Conservation (phyloP, 2,329 filamentous ascomycete species). For the Plectosphaerella sp. region DNA sequence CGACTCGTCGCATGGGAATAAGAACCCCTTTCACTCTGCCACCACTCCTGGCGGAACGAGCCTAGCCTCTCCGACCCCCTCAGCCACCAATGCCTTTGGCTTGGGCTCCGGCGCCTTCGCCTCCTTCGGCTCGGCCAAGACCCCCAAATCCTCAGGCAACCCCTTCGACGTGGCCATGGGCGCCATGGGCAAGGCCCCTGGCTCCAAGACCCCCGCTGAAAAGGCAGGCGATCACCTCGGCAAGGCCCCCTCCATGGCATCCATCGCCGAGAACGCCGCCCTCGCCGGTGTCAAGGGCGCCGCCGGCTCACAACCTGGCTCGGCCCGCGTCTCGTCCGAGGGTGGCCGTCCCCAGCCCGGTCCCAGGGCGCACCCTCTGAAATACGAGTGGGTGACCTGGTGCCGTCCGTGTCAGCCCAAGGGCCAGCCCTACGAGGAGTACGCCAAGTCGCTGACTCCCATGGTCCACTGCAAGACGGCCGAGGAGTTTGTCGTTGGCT, state of each 20-base stretch:
- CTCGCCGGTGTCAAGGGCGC: constrained; percentile 14
- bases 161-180: constrained; percentile 70
- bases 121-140: constrained; percentile 85
- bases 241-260: constrained; percentile 36
- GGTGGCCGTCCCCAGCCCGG: constrained; percentile 27
- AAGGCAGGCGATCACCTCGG: constrained; percentile 26
- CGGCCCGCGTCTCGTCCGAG: constrained; percentile 11
- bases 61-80: constrained; percentile 69
- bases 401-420: constrained; percentile 95
- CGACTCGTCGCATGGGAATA: constrained; percentile 67
- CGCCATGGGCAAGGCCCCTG: constrained; percentile 27
- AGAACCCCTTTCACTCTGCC: constrained; percentile 71
- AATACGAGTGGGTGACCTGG: constrained; percentile 93
- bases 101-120: constrained; percentile 94
- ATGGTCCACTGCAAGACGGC: constrained; percentile 77
- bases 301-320: constrained; percentile 9
- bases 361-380: constrained; percentile 40
- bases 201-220: constrained; percentile 47
- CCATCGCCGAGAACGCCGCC: constrained; percentile 59
- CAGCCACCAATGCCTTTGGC: constrained; percentile 84
- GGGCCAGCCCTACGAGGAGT: constrained; percentile 80
- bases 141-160: constrained; percentile 78
- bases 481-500: constrained; percentile 89
- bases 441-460: constrained; percentile 91
- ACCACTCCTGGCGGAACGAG: constrained; percentile 65